A percentile compares a stretch with the other conserved stretches of the same genome.
Evolutionary conservation across 148 eudicot species (phyloP).

Genomic region (Cornus kousa): DNA sequence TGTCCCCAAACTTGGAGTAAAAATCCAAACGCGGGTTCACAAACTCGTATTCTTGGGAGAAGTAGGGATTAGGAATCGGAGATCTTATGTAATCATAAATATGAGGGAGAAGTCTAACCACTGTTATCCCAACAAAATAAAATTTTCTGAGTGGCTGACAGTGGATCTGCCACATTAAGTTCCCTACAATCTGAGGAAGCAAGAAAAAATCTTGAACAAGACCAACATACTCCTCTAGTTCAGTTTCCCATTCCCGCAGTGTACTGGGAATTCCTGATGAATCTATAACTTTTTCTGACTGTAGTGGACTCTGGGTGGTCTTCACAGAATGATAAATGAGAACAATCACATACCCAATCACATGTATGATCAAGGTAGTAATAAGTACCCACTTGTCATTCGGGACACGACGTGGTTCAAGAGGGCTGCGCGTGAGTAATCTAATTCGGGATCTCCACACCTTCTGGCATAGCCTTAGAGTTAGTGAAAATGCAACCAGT

Average conservation of each 20-base stretch:
- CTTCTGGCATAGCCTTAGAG: conserved; percentile 67
- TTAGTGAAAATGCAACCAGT: conserved; percentile 54
- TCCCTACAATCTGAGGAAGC: conserved; percentile 81
- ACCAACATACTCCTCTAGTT: conserved; percentile 75
- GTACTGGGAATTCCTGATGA: conserved; percentile 34
- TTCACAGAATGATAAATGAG: conserved; percentile 47
- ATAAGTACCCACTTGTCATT: conserved; percentile 58
- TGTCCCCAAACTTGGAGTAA: conserved; percentile 71
- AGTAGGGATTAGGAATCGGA: conserved; percentile 58
- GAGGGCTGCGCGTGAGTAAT: conserved; percentile 43
- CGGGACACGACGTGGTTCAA: conserved; percentile 55
- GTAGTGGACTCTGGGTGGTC: conserved; percentile 41
- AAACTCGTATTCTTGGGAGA: conserved; percentile 68
- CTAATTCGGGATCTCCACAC: conserved; percentile 72
- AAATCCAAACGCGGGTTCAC: conserved; percentile 63
- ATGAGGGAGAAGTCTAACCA: conserved; percentile 76
- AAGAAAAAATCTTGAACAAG: conserved; percentile 82
- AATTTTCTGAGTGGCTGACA: conserved; percentile 56
- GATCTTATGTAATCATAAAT: conserved; percentile 58
- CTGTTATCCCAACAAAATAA: conserved; percentile 69
- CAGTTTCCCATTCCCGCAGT: conserved; percentile 57
- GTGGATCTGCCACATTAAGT: conserved; percentile 70
- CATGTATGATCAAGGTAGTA: conserved; percentile 47
- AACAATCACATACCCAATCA: conserved; percentile 54
- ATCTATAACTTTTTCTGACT: conserved; percentile 32